These are phyloP conservation scores for Ceratopteris richardii DNA, from an alignment of 75 land plant genomes.

Conservation along the genomic window DNA sequence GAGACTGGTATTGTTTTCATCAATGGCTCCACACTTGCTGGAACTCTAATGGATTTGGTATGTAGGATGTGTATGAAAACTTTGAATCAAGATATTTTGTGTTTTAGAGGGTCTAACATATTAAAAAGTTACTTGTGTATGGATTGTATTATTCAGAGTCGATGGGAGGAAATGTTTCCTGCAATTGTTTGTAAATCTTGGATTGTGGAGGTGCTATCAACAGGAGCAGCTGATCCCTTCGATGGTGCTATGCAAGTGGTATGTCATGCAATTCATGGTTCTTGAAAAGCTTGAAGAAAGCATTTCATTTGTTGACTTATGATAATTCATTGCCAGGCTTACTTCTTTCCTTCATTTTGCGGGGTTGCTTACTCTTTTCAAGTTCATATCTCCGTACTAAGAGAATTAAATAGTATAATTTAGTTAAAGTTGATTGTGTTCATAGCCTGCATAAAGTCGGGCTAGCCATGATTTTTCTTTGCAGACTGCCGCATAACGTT, in stretches of 20 bases:
- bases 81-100: not conserved
- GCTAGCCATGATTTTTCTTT: no score
- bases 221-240: slow-evolving; percentile 3
- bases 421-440: no score
- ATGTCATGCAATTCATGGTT: no score
- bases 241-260: slow-evolving; percentile 15
- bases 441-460: no score
- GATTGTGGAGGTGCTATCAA: slow-evolving; percentile 7
- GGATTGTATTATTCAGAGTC: not conserved
- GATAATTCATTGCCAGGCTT: no score
- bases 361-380: no score
- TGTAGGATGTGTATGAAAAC: not conserved
- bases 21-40: slow-evolving; percentile 46
- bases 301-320: no score
- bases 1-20: slow-evolving; percentile 47
- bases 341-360: no score
- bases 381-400: no score
- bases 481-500: no score
- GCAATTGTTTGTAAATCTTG: slow-evolving; percentile 7
- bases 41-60: slow-evolving; percentile 70
- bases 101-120: not conserved
- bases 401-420: no score
- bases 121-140: not conserved
- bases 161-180: slow-evolving; percentile 14
- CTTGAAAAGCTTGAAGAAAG: no score